Base-by-base conservation (phyloP, 2,329 filamentous ascomycete genomes). In the Aspergillus novoparasiticus region DNA sequence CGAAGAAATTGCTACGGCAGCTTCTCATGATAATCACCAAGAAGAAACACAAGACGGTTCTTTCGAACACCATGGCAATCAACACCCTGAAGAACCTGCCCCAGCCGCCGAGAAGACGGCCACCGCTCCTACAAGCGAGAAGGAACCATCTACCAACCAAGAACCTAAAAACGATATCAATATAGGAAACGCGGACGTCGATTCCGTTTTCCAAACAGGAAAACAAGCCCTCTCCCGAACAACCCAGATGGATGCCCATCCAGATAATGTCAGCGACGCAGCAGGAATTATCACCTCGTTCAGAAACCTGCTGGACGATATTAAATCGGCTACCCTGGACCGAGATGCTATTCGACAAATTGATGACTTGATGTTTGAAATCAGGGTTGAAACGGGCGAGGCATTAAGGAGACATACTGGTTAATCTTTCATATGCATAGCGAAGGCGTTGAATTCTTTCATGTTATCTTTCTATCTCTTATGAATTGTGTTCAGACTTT, bases 341-440 rank as follows among this genome's bases (percentile, higher is more conserved):
- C 83, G 86, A 12, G 82, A 86, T 12, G 88, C 92, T 64, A 86
- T 93, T 59, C 84, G 88, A 63, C 84, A 89, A 73, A 84, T 95
- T 68, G 92, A 95, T 72, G 90, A 94, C 73, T 80, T 92, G 70
- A 83, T 95, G 73, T 92, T 94, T 81, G 90, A 94, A 75, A 87
- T 94, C 67, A 89, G 91, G 75, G 84, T 86, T 66, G 88, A 90
- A 75, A 83, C 94, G 58, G 91, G 90, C 74, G 87, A 89, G 61
- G 92, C 91, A 19, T 88, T 88, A 70, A 82, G 82, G 70, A 84
- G 90, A 65, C 68, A 76, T 64, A 69, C 59, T 12, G 60, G 41
- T 45, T 66, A 57, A 61, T 58, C 57, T n/a, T 51, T 58, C 28
- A 62, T 66, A 66, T 69, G 74, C 75, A 77, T 77, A 77, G 75